Conservation (phyloP, 1,284 basidiomycete genomes). For the Sanghuangporus sanghuang region DNA sequence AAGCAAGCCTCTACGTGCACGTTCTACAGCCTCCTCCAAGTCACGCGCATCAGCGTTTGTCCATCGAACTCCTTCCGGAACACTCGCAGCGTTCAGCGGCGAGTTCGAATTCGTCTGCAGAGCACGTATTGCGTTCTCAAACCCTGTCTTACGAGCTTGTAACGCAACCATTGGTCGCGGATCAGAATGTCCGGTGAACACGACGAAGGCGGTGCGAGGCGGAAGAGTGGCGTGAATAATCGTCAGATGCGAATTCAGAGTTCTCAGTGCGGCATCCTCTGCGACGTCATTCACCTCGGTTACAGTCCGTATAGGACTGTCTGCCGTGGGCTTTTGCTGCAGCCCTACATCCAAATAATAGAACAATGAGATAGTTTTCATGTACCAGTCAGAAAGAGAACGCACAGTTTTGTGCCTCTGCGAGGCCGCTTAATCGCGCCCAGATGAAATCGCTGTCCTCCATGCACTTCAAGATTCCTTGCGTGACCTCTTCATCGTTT, state of each 20-base stretch:
- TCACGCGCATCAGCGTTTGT: conserved; percentile 68
- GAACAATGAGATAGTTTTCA: background rate
- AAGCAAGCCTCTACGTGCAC: conserved; percentile 73
- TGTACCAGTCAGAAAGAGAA: background rate
- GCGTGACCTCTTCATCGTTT: conserved; percentile 70
- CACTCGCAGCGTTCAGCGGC: conserved; percentile 20
- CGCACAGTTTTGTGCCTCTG: conserved; percentile 75
- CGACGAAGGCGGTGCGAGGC: conserved; percentile 70
- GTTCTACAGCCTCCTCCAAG: conserved; percentile 73
- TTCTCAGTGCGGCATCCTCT: conserved; percentile 30
- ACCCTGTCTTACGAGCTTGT: conserved; percentile 61
- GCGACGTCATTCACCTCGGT: conserved; percentile 21
- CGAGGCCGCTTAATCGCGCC: conserved; percentile 74
- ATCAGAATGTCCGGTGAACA: conserved; percentile 85
- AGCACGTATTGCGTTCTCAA: conserved; percentile 47
- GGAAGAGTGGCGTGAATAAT: conserved; percentile 67
- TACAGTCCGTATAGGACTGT: conserved; percentile 23
- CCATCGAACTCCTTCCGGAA: conserved; percentile 58
- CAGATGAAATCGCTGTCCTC: conserved; percentile 70
- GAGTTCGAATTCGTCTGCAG: background rate
- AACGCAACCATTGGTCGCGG: conserved; percentile 73
- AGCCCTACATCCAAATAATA: conserved; percentile 1
- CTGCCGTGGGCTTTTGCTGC: conserved; percentile 33
- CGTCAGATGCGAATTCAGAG: conserved; percentile 58
- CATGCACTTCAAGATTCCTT: conserved; percentile 48